A percentile compares a stretch with the other conserved stretches of the same genome.
phyloP scores from a whole-genome alignment of 257 asterid genomes.

The Solanum habrochaites region DNA sequence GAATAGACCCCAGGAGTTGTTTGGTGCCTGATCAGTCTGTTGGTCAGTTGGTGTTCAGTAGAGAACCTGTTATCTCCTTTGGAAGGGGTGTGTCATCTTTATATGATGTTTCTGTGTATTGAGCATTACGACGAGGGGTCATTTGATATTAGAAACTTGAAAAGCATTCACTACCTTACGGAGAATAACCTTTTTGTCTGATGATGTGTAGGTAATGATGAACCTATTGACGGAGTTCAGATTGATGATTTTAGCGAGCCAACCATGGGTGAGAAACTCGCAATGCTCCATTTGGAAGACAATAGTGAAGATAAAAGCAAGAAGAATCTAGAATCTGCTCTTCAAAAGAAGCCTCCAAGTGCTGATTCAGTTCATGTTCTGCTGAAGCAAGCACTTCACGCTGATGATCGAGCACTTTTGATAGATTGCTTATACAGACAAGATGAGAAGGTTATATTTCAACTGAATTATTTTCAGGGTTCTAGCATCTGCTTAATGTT shows the following conservation, averaged over 20 bases:
- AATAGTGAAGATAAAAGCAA: slow-evolving; percentile 5
- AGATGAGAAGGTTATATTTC: slow-evolving; percentile 63
- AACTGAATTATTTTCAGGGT: background rate
- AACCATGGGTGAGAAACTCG: slow-evolving; percentile 90
- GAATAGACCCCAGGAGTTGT: background rate
- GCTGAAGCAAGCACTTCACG: slow-evolving; percentile 81
- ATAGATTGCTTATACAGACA: slow-evolving; percentile 78
- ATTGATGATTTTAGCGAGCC: slow-evolving; percentile 58
- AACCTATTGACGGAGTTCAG: slow-evolving; percentile 27
- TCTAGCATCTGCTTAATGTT: background rate
- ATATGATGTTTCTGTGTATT: background rate
- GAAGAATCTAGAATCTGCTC: slow-evolving; percentile 20
- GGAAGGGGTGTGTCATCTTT: background rate
- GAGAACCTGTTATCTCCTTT: background rate
- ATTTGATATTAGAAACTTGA: background rate
- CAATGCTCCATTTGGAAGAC: slow-evolving; percentile 47
- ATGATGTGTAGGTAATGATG: slow-evolving; percentile 34
- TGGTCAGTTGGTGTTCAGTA: background rate
- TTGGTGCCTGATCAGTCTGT: background rate
- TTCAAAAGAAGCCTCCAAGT: slow-evolving; percentile 61
- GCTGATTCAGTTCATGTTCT: slow-evolving; percentile 79
- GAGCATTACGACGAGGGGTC: background rate
- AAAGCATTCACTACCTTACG: background rate
- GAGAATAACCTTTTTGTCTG: background rate
- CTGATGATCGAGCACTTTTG: slow-evolving; percentile 75